Evolutionary conservation across 2,329 filamentous ascomycete species (phyloP).

Genomic region (Hymenoscyphus occultus): DNA sequence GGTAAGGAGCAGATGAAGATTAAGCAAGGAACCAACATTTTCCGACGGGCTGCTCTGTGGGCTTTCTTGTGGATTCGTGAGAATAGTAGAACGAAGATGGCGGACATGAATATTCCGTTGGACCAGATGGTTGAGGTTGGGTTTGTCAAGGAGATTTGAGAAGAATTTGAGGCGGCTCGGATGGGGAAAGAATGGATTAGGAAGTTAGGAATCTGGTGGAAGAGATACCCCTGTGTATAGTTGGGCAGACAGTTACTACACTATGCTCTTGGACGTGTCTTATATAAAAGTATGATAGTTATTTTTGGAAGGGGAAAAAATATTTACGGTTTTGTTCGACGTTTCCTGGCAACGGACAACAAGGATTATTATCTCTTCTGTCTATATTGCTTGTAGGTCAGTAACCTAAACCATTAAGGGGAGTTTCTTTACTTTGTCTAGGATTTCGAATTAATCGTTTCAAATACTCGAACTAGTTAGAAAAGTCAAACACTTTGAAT

Average conservation of each 20-base stretch:
- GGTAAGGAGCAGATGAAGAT: conserved; percentile 62
- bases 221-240: background rate
- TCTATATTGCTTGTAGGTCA: too few relatives aligned
- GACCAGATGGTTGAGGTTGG: conserved; percentile 66
- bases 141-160: conserved; percentile 63
- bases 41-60: conserved; percentile 47
- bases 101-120: conserved; percentile 56
- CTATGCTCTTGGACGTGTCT: background rate
- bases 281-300: background rate
- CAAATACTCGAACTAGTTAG: too few relatives aligned
- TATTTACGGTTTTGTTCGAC: too few relatives aligned
- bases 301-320: too few relatives aligned
- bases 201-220: background rate
- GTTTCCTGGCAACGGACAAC: too few relatives aligned
- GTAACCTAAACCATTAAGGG: too few relatives aligned
- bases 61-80: conserved; percentile 64
- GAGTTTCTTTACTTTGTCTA: too few relatives aligned
- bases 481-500: too few relatives aligned
- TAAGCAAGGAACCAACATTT: conserved; percentile 37
- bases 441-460: too few relatives aligned
- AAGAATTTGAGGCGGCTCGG: background rate
- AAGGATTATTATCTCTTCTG: too few relatives aligned
- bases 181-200: background rate
- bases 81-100: conserved; percentile 64
- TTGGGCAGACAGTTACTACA: background rate